Evolutionary conservation across 2,329 filamentous ascomycete species (phyloP), one percentile per base, ranked within the genome.

Genomic region (Aureobasidium sp.): DNA sequence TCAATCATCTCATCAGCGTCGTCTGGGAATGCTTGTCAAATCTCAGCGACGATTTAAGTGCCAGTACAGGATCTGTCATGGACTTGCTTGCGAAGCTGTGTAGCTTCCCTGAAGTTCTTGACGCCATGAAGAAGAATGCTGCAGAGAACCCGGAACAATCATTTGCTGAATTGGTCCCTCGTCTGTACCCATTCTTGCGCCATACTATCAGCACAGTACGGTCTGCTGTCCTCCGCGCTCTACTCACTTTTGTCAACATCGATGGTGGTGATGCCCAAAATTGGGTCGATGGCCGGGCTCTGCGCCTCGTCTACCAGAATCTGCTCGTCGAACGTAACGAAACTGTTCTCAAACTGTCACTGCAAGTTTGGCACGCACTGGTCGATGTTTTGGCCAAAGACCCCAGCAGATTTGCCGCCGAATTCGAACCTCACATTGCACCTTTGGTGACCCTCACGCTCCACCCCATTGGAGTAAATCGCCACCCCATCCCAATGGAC

Each of bases 41-140:
- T 66, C 76, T 98, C n/a, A 90, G 91, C 59, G 93, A 98, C 66
- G 93, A 98, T 65, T 77, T 98, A 16, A 97, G 90, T 67, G 93
- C 93, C 3, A 97, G 93, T 67, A 98, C 94, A 8, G 93, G 93
- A 42, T 94, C 90, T 54, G 95, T 98, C 52, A 98, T 98, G 94
- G 94, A 98, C 68, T 79, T 98, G 35, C 78, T 98, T 16, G 93
- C 94, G 12, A 97, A 93, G 56, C 81, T 98, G 2, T 98, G 93
- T 72, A 86, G 90, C 58, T 98, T 96, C 73, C 88, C 88, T 0
- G 82, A 95, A 71, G 91, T 97, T 6, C 73, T 98, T 27, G 83
- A 91, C 56, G 87, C 91, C 12, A 98, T 98, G 93, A 95, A 95
- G 70, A 74, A 76, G 25, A 95, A 94, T 53, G 91, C 91, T 6